A percentile compares a stretch with the other conserved stretches of the same genome.
phyloP scores from a whole-genome alignment of 1,139 yeast species.

The Scheffersomyces lignicola region DNA sequence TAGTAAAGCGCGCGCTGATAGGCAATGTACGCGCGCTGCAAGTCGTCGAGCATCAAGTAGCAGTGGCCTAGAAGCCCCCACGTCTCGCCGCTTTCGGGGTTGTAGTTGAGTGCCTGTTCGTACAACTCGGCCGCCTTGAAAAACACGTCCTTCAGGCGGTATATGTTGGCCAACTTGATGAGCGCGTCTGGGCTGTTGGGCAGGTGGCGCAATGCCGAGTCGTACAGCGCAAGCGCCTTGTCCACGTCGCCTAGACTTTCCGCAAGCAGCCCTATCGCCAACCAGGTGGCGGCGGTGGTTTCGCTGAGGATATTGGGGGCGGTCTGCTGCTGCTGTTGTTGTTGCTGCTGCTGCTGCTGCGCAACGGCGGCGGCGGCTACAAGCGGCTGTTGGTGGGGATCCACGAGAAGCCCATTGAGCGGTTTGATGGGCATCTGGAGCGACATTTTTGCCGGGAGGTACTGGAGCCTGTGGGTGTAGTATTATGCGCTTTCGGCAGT shows the following conservation, averaged over 20 bases:
- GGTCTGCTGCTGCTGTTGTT: conserved; percentile 6
- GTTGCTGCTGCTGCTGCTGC: neutral
- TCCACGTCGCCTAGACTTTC: conserved; percentile 88
- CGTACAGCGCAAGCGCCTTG: conserved; percentile 85
- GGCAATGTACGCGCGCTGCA: conserved; percentile 93
- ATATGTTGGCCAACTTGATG: conserved; percentile 82
- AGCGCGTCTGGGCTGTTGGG: conserved; percentile 86
- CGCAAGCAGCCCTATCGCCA: conserved; percentile 87
- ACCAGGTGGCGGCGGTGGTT: conserved; percentile 89
- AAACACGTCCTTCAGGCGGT: conserved; percentile 85
- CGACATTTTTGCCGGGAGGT: too few relatives aligned
- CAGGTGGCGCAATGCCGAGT: conserved; percentile 82
- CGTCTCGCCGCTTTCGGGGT: conserved; percentile 90
- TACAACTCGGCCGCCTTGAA: conserved; percentile 92
- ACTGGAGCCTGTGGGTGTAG: too few relatives aligned
- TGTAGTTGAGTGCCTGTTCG: conserved; percentile 78
- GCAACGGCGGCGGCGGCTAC: neutral
- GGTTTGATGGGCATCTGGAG: conserved; percentile 2
- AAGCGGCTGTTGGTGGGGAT: conserved; percentile 2
- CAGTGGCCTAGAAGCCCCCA: conserved; percentile 99
- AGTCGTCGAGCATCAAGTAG: conserved; percentile 92
- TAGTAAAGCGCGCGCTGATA: conserved; percentile 94
- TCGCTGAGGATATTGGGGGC: conserved; percentile 41
- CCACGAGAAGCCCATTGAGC: too few relatives aligned
- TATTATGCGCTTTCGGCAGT: too few relatives aligned